Evolutionary conservation across 2,329 filamentous ascomycete species (phyloP).

Genomic region (Penicillium aurantiogriseum): DNA sequence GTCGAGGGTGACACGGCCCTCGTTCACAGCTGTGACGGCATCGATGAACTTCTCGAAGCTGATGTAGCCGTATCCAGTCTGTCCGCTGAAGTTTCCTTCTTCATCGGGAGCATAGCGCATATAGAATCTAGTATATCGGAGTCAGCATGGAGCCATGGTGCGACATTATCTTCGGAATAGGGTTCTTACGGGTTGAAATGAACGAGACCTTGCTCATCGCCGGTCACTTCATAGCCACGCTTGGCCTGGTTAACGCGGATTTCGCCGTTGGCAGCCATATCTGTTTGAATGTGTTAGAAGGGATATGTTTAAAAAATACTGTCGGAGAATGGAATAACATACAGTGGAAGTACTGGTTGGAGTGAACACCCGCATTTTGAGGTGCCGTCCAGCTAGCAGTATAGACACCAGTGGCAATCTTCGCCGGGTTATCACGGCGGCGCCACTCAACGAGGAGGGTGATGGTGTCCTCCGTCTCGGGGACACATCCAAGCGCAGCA

Average conservation of each 20-base stretch:
- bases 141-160: not conserved
- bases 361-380: slow-evolving; percentile 89
- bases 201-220: slow-evolving; percentile 68
- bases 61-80: slow-evolving; percentile 89
- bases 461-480: slow-evolving; percentile 88
- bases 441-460: slow-evolving; percentile 86
- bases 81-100: slow-evolving; percentile 89
- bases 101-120: slow-evolving; percentile 94
- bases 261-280: slow-evolving; percentile 80
- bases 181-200: slow-evolving; percentile 78
- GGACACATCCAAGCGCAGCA: slow-evolving; percentile 71
- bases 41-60: slow-evolving; percentile 97
- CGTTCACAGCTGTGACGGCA: slow-evolving; percentile 74
- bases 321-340: slow-evolving; percentile 14
- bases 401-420: slow-evolving; percentile 82
- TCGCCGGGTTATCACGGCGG: slow-evolving; percentile 65
- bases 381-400: slow-evolving; percentile 94
- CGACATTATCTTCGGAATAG: not conserved
- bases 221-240: slow-evolving; percentile 90
- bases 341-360: slow-evolving; percentile 94
- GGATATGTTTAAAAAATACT: not conserved
- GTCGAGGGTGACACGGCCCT: slow-evolving; percentile 67
- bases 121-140: slow-evolving; percentile 62
- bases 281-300: slow-evolving; percentile 23
- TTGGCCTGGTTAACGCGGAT: slow-evolving; percentile 90